phyloP scores from a whole-genome alignment of 371 early-diverging fungal species.

The Funneliformis caledonium region DNA sequence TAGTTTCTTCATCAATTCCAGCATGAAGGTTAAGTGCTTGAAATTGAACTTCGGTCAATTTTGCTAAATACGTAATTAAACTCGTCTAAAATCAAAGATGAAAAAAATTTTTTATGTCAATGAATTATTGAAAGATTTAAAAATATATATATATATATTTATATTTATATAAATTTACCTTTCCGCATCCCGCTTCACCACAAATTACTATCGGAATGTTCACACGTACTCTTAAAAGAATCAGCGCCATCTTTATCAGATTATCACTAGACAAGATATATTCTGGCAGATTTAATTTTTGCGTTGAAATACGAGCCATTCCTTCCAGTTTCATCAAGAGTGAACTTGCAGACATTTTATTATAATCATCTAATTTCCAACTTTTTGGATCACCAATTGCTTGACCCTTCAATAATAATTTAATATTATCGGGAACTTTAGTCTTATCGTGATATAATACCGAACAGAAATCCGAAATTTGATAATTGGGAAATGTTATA shows the following conservation, averaged over 20 bases:
- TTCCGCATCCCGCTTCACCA: constrained; percentile 35
- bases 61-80: constrained; percentile 12
- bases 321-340: constrained; percentile 1
- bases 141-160: not conserved
- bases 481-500: not conserved
- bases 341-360: not conserved
- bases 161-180: not conserved
- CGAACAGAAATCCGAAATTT: not conserved
- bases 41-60: not conserved
- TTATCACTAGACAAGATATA: constrained; percentile 26
- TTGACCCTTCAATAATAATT: constrained; percentile 5
- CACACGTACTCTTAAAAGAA: constrained; percentile 20
- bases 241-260: constrained; percentile 29
- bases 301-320: not conserved
- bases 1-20: constrained; percentile 25
- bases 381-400: not conserved
- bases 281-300: not conserved
- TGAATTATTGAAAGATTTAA: not conserved
- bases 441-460: not conserved
- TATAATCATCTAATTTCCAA: constrained; percentile 17
- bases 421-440: not conserved
- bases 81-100: constrained; percentile 19
- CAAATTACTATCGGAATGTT: constrained; percentile 19
- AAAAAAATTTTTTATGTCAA: not conserved
- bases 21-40: constrained; percentile 18